Base-by-base conservation (phyloP, 768 basidiomycete species). In the Collybiopsis luxurians region DNA sequence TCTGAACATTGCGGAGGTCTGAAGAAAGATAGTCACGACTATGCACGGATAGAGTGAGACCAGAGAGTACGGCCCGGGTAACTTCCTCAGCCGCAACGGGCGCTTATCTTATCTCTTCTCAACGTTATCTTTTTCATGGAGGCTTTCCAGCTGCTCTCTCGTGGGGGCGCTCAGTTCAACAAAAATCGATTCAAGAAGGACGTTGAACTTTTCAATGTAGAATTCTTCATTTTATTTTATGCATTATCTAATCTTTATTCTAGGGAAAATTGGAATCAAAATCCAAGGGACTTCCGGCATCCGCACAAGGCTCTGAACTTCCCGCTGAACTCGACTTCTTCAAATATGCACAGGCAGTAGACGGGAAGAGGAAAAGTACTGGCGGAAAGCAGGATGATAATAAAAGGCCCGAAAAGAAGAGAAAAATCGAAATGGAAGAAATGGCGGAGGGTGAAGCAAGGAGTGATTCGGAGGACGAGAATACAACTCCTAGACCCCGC, bases 321-420 rank as follows among this genome's bases (percentile, higher is more conserved):
- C 94, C 90, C 1, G 62, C 76, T 1, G 91, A 90, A 64, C 79
- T 98, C 6, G 93, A 98, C 69, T 95, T 96, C 71, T 98, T 98
- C 75, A 93, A 89, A 64, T 93, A 92, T 59, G 86, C 89, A 2
- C 79, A 84, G 60, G 81, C 78, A 24, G 75, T 74, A 17, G 61
- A 73, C 7, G 70, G 66, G 31, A 89, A 89, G 66, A 79, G 85
- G 53, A 86, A 85, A 66, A 60, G 34, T 9, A 24, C 44, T 31
- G 52, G 59, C 21, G 26, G 24, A 42, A 45, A 30, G 19, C 53
- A 26, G 53, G 19, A 44, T 24, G 17, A 58, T 62, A 34, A 55
- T 34, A 38, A 59, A 42, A 59, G 60, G 31, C 52, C 59, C 24
- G 55, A 62, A 40, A 53, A 39, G 59, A 59, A 58, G 36, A 55